Evolutionary conservation across 1,139 yeast genomes (phyloP).

Genomic region (Scheffersomyces lignicola): DNA sequence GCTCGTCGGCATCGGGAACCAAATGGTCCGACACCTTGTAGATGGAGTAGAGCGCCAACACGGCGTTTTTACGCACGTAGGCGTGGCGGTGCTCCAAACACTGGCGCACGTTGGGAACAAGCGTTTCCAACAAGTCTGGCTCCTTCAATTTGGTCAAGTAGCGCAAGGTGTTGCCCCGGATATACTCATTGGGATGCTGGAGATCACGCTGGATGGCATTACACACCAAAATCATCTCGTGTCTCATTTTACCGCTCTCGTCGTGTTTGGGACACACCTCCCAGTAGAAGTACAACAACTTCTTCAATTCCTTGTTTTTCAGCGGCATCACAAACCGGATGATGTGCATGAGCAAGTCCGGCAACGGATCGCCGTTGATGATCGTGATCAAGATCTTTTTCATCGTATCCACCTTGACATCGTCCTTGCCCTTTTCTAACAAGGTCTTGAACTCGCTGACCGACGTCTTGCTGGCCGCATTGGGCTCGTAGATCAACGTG

Average conservation of each 20-base stretch:
- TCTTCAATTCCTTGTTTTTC: constrained; percentile 84
- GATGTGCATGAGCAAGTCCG: constrained; percentile 95
- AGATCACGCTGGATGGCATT: constrained; percentile 96
- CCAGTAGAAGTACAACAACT: constrained; percentile 94
- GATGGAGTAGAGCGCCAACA: constrained; percentile 84
- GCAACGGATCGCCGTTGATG: constrained; percentile 91
- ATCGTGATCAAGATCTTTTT: constrained; percentile 80
- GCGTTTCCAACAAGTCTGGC: constrained; percentile 90
- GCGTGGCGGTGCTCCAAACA: constrained; percentile 97
- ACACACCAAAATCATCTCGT: constrained; percentile 98
- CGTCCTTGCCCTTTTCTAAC: constrained; percentile 89
- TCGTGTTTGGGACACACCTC: constrained; percentile 95
- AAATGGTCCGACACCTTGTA: constrained; percentile 81
- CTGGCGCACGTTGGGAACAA: constrained; percentile 88
- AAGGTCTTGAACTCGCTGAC: constrained; percentile 74
- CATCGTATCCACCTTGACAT: constrained; percentile 86
- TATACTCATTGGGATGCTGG: constrained; percentile 96
- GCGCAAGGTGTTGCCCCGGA: constrained; percentile 92
- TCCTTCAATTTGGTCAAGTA: constrained; percentile 89
- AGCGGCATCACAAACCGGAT: constrained; percentile 98
- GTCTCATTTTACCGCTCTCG: constrained; percentile 86
- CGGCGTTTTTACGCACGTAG: constrained; percentile 96
- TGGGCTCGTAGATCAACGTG: constrained; percentile 75
- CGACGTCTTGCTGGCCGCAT: constrained; percentile 69
- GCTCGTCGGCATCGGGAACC: constrained; percentile 92